Base-by-base conservation (phyloP, 2,329 filamentous ascomycete genomes). In the Colletotrichum sp. region DNA sequence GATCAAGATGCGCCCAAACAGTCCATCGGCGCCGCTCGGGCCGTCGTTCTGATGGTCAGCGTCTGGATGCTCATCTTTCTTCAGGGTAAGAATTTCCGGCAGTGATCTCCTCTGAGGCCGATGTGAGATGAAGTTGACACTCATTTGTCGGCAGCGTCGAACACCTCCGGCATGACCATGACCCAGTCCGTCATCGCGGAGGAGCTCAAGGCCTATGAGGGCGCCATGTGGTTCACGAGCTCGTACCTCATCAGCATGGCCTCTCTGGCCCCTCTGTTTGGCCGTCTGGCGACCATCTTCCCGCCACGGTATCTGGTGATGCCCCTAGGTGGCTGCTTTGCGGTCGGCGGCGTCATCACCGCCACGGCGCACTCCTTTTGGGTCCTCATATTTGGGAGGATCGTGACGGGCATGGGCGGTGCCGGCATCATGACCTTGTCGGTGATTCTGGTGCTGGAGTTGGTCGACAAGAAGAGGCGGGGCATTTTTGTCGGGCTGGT, bases 121-220 rank as follows among this genome's bases (percentile, higher is more conserved):
- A 21, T 52, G n/a, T 52, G 44, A 39, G 36, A 32, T 0, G 15
- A 21, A 18, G 32, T 39, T 44, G 6, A 26, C n/a, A n/a, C n/a
- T n/a, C n/a, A n/a, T 63, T 63, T n/a, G 32, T 55, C 39, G 44
- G 8, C 76, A 89, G 89, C 90, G 8, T 86, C 90, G 77, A 97
- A 97, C 81, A 95, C 96, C 85, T 95, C 93, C 15, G 92, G 95
- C 79, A 93, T 98, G 82, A 95, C 94, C 8, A 96, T 95, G 72
- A 94, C 94, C 3, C 95, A 97, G 84, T 95, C 93, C 9, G 88
- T 89, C 66, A 95, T 98, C 78, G 95, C 95, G 3, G 90, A 89
- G 9, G 95, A 96, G 78, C 87, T 98, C 3, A 89, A 95, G 83
- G 91, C 94, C 2, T 96, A 95, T 80, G 92, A 93, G 72, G 87